These are phyloP conservation scores for Cordyceps javanica DNA, from an alignment of 2,329 filamentous ascomycete species.

Conservation along the genomic window DNA sequence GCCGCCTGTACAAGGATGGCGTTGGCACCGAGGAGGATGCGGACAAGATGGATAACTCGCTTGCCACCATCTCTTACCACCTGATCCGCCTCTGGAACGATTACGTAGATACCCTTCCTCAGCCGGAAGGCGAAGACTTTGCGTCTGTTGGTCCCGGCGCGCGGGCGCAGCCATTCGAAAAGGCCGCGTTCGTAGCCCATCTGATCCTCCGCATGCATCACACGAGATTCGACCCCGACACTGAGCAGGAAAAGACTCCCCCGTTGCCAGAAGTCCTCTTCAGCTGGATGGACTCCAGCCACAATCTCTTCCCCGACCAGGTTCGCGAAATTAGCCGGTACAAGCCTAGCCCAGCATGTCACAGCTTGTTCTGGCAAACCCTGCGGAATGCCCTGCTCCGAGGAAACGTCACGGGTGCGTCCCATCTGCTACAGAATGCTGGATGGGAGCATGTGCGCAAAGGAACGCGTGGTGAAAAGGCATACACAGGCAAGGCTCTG, in stretches of 20 bases:
- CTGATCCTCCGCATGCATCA: constrained; percentile 77
- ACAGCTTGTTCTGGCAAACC: constrained; percentile 77
- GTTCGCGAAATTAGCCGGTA: constrained; percentile 57
- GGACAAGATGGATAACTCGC: constrained; percentile 48
- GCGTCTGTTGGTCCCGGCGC: constrained; percentile 61
- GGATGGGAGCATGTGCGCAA: constrained; percentile 73
- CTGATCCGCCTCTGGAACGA: constrained; percentile 52
- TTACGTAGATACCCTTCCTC: constrained; percentile 42
- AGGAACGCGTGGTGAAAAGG: constrained; percentile 55
- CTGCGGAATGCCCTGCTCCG: constrained; percentile 70
- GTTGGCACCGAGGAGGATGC: constrained; percentile 50
- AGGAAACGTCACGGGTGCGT: constrained; percentile 62
- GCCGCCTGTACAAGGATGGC: constrained; percentile 57
- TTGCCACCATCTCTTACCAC: constrained; percentile 47
- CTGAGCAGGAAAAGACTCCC: constrained; percentile 34
- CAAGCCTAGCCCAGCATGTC: constrained; percentile 67
- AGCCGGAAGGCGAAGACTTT: constrained; percentile 46
- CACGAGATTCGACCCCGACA: constrained; percentile 39
- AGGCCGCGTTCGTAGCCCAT: constrained; percentile 72
- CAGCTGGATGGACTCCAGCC: constrained; percentile 72
- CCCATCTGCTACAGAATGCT: constrained; percentile 64
- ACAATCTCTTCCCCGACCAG: constrained; percentile 65
- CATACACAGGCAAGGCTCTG: constrained; percentile 71
- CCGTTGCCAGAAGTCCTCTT: constrained; percentile 73
- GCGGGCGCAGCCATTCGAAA: constrained; percentile 58